Evolutionary conservation across 2,329 filamentous ascomycete genomes (phyloP).

Genomic region (Didymella arachidicola): DNA sequence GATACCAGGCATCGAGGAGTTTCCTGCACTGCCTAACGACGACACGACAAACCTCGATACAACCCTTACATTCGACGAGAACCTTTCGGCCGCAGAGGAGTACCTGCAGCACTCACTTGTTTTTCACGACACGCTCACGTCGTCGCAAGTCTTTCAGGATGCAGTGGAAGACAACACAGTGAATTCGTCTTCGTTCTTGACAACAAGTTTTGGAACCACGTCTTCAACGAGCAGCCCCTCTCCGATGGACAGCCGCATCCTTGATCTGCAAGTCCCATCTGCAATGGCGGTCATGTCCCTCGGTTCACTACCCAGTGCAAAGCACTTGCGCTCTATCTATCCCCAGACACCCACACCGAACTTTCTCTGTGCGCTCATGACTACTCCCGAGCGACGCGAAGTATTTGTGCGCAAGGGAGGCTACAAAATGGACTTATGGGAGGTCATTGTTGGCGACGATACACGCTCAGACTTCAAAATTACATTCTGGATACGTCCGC

Average conservation of each 20-base stretch:
- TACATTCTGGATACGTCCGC: slow-evolving; percentile 78
- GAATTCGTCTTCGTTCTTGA: slow-evolving; percentile 47
- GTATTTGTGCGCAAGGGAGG: slow-evolving; percentile 73
- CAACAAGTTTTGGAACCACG: slow-evolving; percentile 48
- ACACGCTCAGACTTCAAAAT: slow-evolving; percentile 81
- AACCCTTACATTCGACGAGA: slow-evolving; percentile 30
- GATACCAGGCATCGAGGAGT: slow-evolving; percentile 26
- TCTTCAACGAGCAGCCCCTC: slow-evolving; percentile 33
- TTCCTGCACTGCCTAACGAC: slow-evolving; percentile 22
- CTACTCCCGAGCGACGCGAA: slow-evolving; percentile 70
- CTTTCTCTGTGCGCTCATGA: slow-evolving; percentile 80
- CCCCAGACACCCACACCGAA: slow-evolving; percentile 86
- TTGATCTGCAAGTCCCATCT: slow-evolving; percentile 27
- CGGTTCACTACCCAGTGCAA: slow-evolving; percentile 72
- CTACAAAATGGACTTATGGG: slow-evolving; percentile 54
- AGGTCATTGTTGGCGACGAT: slow-evolving; percentile 74
- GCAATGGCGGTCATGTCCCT: slow-evolving; percentile 66
- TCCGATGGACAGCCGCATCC: slow-evolving; percentile 22
- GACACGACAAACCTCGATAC: slow-evolving; percentile 38
- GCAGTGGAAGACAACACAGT: slow-evolving; percentile 40
- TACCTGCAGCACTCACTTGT: slow-evolving; percentile 83
- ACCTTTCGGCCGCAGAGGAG: slow-evolving; percentile 26
- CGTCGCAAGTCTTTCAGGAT: slow-evolving; percentile 60
- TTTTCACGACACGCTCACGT: slow-evolving; percentile 70
- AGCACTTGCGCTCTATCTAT: slow-evolving; percentile 69